Percentiles rank a stretch among this genome's conserved stretches.
Evolutionary conservation across 495 filamentous ascomycete genomes (phyloP).

Genomic region (Rostrohypoxylon terebratum): DNA sequence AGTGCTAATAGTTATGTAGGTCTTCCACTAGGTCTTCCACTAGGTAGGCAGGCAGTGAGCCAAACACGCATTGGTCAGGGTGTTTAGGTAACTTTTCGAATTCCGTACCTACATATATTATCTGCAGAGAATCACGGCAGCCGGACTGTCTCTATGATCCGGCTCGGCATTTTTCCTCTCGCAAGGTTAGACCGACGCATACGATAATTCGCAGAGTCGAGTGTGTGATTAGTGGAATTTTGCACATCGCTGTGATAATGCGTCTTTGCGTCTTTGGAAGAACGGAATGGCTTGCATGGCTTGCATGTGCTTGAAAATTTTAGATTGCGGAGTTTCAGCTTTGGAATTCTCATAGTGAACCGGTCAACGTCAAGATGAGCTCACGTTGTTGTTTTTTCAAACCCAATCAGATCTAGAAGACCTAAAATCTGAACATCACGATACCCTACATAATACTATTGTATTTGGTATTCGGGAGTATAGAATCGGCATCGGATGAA

Average conservation of each 20-base stretch:
- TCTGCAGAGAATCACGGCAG: not conserved
- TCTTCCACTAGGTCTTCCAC: not conserved
- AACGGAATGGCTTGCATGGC: not conserved
- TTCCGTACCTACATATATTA: constrained; percentile 12
- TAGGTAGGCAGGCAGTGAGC: not conserved
- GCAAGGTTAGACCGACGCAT: not conserved
- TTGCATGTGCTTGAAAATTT: too few species aligned
- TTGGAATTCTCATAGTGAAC: too few species aligned
- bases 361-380: too few species aligned
- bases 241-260: not conserved
- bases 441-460: too few species aligned
- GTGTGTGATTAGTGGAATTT: not conserved
- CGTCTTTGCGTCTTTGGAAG: not conserved
- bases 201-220: not conserved
- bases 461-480: too few species aligned
- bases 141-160: not conserved
- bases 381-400: too few species aligned
- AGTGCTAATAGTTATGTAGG: too few species aligned
- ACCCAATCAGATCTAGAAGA: too few species aligned
- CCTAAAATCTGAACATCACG: too few species aligned
- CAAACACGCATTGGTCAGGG: not conserved
- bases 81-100: too few species aligned
- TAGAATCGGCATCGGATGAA: too few species aligned
- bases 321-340: too few species aligned
- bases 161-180: not conserved